These are phyloP conservation scores for Punica granatum DNA, from an alignment of 345 rosid species.

Conservation along the genomic window DNA sequence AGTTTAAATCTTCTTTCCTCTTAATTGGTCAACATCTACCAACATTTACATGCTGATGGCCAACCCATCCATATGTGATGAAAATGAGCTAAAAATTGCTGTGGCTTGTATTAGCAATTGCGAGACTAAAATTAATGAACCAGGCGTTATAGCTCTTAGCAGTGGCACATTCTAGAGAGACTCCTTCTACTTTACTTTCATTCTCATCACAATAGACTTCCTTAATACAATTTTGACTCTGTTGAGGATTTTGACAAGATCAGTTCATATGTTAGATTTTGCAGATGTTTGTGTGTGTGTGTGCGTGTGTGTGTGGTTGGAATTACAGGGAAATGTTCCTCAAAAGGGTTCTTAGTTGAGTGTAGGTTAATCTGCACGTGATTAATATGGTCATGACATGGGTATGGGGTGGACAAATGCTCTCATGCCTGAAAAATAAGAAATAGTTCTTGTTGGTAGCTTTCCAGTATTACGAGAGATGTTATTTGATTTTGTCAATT, in stretches of 20 bases:
- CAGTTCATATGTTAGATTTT: neutral
- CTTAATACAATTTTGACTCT: neutral
- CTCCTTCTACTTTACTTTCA: neutral
- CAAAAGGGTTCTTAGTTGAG: neutral
- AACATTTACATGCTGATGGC: neutral
- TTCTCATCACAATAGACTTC: neutral
- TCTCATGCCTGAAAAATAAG: neutral
- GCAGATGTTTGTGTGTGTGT: neutral
- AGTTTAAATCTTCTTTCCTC: neutral
- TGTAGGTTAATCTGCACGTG: neutral
- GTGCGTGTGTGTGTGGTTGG: neutral
- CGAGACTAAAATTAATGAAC: neutral
- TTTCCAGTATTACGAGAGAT: neutral
- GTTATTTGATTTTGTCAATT: neutral
- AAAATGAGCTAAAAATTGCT: neutral
- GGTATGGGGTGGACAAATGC: neutral
- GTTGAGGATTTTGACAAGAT: neutral
- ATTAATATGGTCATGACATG: neutral
- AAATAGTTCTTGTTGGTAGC: neutral
- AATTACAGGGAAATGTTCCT: neutral
- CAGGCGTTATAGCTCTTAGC: neutral
- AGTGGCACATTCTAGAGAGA: neutral
- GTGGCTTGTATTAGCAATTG: neutral
- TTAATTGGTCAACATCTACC: neutral
- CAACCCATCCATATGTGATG: neutral